Percentiles rank a stretch among this genome's conserved stretches.
phyloP scores from a whole-genome alignment of 148 eudicot species.

The Cornus florida region DNA sequence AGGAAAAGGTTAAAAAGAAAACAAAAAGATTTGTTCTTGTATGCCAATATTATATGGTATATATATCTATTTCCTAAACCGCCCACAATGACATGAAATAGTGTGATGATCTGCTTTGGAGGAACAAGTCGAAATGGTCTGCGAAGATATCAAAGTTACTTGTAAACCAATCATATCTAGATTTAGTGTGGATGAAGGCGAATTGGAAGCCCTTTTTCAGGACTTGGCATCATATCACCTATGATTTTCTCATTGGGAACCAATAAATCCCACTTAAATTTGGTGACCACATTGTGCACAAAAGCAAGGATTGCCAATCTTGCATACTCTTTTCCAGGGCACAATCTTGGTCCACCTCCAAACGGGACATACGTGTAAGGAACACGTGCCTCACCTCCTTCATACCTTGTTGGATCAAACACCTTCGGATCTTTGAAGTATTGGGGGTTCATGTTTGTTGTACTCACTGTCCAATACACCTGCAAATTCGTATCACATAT shows the following conservation, averaged over 20 bases:
- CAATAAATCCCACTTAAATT: conserved; percentile 15
- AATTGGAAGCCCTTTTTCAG: conserved; percentile 18
- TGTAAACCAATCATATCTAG: no score
- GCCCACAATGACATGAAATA: no score
- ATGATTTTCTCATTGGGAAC: conserved; percentile 13
- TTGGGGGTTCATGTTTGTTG: conserved; percentile 13
- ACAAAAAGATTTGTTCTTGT: no score
- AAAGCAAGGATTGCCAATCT: conserved; percentile 12
- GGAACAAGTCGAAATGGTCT: no score
- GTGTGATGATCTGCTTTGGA: no score
- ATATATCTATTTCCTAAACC: no score
- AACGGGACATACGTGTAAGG: conserved; percentile 19
- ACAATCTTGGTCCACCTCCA: background rate
- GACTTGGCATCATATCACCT: conserved; percentile 22
- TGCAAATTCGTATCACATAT: background rate
- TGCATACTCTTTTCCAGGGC: no score
- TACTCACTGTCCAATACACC: conserved; percentile 23
- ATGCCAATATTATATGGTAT: no score
- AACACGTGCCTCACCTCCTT: background rate
- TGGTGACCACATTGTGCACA: conserved; percentile 19
- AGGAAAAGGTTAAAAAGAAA: no score
- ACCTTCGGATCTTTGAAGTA: conserved; percentile 15
- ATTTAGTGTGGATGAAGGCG: conserved; percentile 4
- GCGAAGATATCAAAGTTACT: no score
- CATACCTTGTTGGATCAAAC: conserved; percentile 17